Base-by-base conservation (phyloP, 169 alveolate species). In the Plasmodium relictum region DNA sequence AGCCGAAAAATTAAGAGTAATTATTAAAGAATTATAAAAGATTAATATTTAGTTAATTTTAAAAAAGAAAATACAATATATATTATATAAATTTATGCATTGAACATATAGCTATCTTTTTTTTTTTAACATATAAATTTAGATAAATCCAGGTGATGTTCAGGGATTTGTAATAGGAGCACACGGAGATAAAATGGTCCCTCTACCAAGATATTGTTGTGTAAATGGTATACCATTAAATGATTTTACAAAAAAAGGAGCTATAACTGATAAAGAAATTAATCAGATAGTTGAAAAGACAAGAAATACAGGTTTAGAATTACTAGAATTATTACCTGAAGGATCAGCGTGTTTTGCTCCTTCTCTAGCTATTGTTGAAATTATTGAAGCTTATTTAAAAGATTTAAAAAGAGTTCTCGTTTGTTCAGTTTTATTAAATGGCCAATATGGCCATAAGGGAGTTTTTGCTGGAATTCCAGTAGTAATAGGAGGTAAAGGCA, bases 131-230 rank as follows among this genome's bases (percentile, higher is more conserved):
- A 16, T 26, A n/a, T 22, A 31, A 2, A 16, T 65, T 45, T 58
- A 88, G 80, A 88, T 90, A 31, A 91, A 88, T 85, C 93, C 93
- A 37, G 93, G 94, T 39, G 95, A 90, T 74, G 94, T 94, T n/a
- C 93, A 73, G 63, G 96, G 95, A n/a, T 88, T 92, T 69, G 95
- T 94, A 16, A 94, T 94, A 62, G 96, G 96, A 45, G 95, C 95
- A 14, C 96, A 94, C 62, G 94, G 96, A 20, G 94, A 94, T 50
- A 88, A 88, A 26, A 94, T 94, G 95, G 93, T 92, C 0, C 95
- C 95, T 5, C 89, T 94, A 20, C 91, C 95, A 20, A 78, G 95
- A 26, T 94, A 88, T 52, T 91, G 92, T 61, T 91, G 95, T 5
- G 95, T 92, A 42, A 91, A 92, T 39, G 96, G 96, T 39, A 93